phyloP scores from a whole-genome alignment of 139 green algal genomes.

The Haematococcus lacustris region DNA sequence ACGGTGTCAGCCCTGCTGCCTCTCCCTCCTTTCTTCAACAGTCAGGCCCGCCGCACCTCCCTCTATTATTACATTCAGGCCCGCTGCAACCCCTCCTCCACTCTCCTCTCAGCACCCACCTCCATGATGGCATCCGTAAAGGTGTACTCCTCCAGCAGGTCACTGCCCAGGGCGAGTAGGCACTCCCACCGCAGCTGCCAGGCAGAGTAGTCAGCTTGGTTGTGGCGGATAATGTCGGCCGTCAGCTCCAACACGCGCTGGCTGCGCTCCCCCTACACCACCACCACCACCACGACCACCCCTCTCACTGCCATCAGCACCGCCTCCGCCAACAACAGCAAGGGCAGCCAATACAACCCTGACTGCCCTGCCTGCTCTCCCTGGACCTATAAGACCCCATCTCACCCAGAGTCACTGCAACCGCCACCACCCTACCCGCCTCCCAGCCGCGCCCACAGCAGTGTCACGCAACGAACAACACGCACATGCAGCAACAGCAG shows the following conservation, averaged over 20 bases:
- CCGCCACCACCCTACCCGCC: neutral
- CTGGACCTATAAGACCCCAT: neutral
- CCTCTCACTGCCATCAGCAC: neutral
- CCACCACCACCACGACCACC: neutral
- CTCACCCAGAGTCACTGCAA: neutral
- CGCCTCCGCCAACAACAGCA: neutral
- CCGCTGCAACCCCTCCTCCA: no score
- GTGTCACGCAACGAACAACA: neutral
- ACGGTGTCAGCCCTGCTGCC: no score
- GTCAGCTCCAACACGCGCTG: conserved; percentile 54
- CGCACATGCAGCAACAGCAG: neutral
- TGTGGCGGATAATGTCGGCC: conserved; percentile 50
- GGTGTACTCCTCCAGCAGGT: conserved; percentile 16
- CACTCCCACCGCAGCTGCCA: conserved; percentile 63
- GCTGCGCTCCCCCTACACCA: conserved; percentile 40
- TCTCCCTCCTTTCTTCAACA: no score
- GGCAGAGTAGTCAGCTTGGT: conserved; percentile 73
- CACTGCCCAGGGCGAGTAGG: conserved; percentile 12
- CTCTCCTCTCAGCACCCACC: no score
- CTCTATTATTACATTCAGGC: no score
- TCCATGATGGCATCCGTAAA: conserved; percentile 28
- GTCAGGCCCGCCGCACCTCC: no score
- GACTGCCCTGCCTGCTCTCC: neutral
- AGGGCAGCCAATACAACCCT: neutral
- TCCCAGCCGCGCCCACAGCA: neutral